A percentile compares a stretch with the other conserved stretches of the same genome.
These are phyloP conservation scores for Wallacemonas sp. DNA, from an alignment of 208 protist species.

Conservation along the genomic window DNA sequence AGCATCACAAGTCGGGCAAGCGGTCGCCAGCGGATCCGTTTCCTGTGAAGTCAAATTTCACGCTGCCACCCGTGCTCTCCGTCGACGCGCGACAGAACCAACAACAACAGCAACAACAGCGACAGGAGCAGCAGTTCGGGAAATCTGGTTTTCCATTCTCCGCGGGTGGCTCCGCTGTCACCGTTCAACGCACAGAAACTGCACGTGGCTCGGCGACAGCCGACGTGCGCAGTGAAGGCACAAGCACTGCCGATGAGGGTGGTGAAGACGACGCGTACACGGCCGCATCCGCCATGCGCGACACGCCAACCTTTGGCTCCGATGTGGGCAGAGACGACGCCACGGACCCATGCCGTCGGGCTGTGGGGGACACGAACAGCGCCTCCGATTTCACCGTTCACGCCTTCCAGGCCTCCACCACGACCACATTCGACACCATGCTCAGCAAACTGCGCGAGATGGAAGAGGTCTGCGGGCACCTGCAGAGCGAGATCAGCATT, in stretches of 20 bases:
- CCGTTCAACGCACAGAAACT: no score
- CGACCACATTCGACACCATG: conserved; percentile 67
- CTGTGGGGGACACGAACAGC: neutral
- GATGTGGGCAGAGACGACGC: neutral
- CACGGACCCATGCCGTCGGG: neutral
- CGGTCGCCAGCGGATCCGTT: neutral
- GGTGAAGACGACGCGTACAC: no score
- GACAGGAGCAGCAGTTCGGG: no score
- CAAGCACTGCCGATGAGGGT: no score
- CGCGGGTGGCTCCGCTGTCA: no score
- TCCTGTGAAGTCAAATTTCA: neutral
- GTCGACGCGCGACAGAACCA: no score
- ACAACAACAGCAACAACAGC: no score
- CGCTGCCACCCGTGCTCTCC: neutral
- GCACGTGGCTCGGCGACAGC: no score
- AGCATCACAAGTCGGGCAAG: conserved; percentile 23
- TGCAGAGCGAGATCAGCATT: conserved; percentile 74
- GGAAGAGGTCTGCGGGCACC: conserved; percentile 72
- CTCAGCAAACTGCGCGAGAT: conserved; percentile 71
- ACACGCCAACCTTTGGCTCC: neutral
- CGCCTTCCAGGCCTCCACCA: conserved; percentile 4
- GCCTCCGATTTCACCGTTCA: neutral
- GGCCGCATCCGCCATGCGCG: no score
- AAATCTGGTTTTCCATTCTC: no score
- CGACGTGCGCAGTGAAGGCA: no score